Percentiles rank a stretch among this genome's conserved stretches.
Evolutionary conservation across 2,329 filamentous ascomycete species (phyloP).

Genomic region (Ilyonectria destructans): DNA sequence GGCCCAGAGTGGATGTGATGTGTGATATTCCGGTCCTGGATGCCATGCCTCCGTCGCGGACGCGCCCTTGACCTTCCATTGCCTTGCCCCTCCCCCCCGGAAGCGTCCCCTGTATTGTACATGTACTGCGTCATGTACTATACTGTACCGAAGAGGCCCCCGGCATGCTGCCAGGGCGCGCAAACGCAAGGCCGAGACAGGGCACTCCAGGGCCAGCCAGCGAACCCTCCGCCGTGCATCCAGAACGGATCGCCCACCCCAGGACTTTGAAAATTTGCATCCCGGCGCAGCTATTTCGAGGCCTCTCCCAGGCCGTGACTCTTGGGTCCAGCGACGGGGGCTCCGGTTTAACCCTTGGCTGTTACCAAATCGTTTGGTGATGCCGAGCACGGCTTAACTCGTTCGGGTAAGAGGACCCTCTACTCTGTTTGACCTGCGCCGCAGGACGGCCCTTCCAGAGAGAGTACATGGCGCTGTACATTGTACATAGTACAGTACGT

Average conservation of each 20-base stretch:
- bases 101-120: slow-evolving; percentile 21
- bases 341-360: slow-evolving; percentile 47
- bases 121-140: slow-evolving; percentile 32
- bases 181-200: not conserved
- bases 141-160: slow-evolving; percentile 32
- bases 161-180: slow-evolving; percentile 32
- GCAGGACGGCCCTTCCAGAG: slow-evolving; percentile 32
- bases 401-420: slow-evolving; percentile 40
- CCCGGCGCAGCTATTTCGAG: slow-evolving; percentile 40
- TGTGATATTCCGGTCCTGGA: slow-evolving; percentile 31
- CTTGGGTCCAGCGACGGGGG: slow-evolving; percentile 35
- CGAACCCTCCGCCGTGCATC: slow-evolving; percentile 34
- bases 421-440: slow-evolving; percentile 41
- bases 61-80: slow-evolving; percentile 2
- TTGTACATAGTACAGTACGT: not conserved
- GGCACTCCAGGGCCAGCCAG: slow-evolving; percentile 32
- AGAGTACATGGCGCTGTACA: slow-evolving; percentile 9
- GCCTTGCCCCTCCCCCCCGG: slow-evolving; percentile 15
- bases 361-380: slow-evolving; percentile 50
- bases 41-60: slow-evolving; percentile 1
- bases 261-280: slow-evolving; percentile 28
- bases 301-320: slow-evolving; percentile 27
- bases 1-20: slow-evolving; percentile 21
- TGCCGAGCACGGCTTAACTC: slow-evolving; percentile 38
- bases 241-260: slow-evolving; percentile 23